phyloP scores from a whole-genome alignment of 306 rosid species.

The Vigna radiata region DNA sequence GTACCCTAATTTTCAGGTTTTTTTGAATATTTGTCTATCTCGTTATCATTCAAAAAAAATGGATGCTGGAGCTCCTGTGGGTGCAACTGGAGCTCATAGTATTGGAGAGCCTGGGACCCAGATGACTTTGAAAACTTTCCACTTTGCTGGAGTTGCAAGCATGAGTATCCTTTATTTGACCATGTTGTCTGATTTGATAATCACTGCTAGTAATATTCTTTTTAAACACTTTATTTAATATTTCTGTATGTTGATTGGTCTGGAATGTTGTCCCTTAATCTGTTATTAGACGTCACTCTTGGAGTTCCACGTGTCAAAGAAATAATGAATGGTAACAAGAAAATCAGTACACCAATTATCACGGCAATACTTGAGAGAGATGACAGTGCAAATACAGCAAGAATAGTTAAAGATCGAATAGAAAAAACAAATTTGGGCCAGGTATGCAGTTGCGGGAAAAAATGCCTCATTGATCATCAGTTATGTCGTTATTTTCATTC shows the following conservation, averaged over 20 bases:
- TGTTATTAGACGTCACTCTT: slow-evolving; percentile 75
- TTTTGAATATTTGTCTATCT: slow-evolving; percentile 77
- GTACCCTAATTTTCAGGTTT: slow-evolving; percentile 61
- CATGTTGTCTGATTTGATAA: slow-evolving; percentile 18
- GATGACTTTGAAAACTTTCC: slow-evolving; percentile 95
- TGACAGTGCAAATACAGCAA: slow-evolving; percentile 62
- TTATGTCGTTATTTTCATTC: slow-evolving; percentile 14
- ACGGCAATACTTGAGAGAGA: slow-evolving; percentile 73
- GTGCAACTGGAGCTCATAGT: slow-evolving; percentile 98
- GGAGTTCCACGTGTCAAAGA: slow-evolving; percentile 98
- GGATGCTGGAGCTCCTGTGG: slow-evolving; percentile 94
- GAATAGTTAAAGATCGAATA: slow-evolving; percentile 83
- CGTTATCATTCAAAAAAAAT: slow-evolving; percentile 77
- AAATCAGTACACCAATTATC: slow-evolving; percentile 85
- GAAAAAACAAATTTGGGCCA: slow-evolving; percentile 92
- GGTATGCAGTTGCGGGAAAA: slow-evolving; percentile 53
- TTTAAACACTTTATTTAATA: slow-evolving; percentile 14
- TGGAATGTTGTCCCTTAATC: slow-evolving; percentile 58
- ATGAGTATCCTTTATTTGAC: slow-evolving; percentile 88
- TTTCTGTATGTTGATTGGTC: slow-evolving; percentile 38
- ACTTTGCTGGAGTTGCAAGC: slow-evolving; percentile 99
- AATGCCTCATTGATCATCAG: background rate
- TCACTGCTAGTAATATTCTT: background rate
- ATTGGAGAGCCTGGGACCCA: slow-evolving; percentile 99
- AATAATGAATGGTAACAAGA: slow-evolving; percentile 81